Evolutionary conservation across 1,284 basidiomycete species (phyloP).

Genomic region (Boletus mariae): DNA sequence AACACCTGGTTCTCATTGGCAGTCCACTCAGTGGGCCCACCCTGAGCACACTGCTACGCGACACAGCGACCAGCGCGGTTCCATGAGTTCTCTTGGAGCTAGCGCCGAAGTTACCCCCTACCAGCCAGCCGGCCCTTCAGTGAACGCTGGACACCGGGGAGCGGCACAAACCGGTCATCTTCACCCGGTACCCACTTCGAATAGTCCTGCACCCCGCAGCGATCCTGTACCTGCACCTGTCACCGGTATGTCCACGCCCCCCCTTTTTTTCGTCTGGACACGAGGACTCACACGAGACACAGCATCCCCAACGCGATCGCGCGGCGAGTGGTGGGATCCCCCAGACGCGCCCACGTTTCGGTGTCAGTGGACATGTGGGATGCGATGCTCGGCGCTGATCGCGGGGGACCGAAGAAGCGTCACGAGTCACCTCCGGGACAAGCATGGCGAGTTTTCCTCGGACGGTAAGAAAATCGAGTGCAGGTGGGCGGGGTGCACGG

Average conservation of each 20-base stretch:
- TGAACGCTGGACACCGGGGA: background rate
- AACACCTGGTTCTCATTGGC: background rate
- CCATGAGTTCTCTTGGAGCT: background rate
- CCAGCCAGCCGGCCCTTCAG: slow-evolving; percentile 1
- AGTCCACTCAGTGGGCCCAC: slow-evolving; percentile 3
- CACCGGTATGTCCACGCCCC: slow-evolving; percentile 11
- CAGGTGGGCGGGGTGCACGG: slow-evolving; percentile 18
- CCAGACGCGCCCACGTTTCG: slow-evolving; percentile 9
- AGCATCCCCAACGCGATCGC: slow-evolving; percentile 12
- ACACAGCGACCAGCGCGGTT: background rate
- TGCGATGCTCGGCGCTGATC: slow-evolving; percentile 17
- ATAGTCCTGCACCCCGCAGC: background rate
- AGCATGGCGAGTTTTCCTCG: slow-evolving; percentile 20
- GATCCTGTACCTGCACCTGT: slow-evolving; percentile 10
- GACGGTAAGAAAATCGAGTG: slow-evolving; percentile 17
- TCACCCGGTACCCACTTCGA: background rate
- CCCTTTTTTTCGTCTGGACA: background rate
- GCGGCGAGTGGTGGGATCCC: slow-evolving; percentile 10
- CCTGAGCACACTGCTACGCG: slow-evolving; percentile 4
- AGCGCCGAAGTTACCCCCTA: background rate
- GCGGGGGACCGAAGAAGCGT: slow-evolving; percentile 21
- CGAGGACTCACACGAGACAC: slow-evolving; percentile 7
- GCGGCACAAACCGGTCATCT: background rate
- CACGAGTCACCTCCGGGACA: slow-evolving; percentile 21
- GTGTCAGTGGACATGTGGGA: slow-evolving; percentile 17